phyloP scores from a whole-genome alignment of 2,329 filamentous ascomycete genomes.

The Verruconis gallopava region DNA sequence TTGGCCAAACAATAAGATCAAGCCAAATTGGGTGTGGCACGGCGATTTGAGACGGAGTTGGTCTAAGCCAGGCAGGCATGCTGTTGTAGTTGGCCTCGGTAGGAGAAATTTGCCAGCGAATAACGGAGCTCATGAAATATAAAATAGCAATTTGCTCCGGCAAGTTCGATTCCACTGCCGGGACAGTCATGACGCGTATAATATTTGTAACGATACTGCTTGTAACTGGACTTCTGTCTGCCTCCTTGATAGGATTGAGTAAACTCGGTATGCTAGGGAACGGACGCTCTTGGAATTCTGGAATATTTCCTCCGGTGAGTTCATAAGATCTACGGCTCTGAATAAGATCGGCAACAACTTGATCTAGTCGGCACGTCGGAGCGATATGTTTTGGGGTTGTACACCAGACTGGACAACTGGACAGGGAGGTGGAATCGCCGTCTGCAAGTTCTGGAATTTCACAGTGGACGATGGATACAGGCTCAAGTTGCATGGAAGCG shows the following conservation, averaged over 20 bases:
- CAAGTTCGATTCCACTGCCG: no score
- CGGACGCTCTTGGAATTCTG: background rate
- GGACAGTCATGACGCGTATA: slow-evolving; percentile 1
- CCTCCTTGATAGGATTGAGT: background rate
- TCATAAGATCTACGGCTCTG: background rate
- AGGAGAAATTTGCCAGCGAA: background rate
- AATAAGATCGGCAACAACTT: background rate
- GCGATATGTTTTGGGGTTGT: background rate
- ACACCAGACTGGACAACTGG: background rate
- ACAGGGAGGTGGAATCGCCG: background rate
- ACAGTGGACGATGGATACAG: background rate
- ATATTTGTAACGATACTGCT: background rate
- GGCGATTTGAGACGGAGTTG: background rate
- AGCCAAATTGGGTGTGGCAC: background rate
- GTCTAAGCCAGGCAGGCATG: slow-evolving; percentile 3
- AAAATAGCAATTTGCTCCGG: slow-evolving; percentile 1
- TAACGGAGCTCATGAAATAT: slow-evolving; percentile 2
- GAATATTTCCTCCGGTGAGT: background rate
- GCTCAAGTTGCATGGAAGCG: background rate
- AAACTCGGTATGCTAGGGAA: slow-evolving; percentile 1
- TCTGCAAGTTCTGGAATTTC: background rate
- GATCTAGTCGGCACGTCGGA: background rate
- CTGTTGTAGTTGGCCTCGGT: background rate
- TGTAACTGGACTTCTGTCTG: slow-evolving; percentile 1
- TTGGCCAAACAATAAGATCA: slow-evolving; percentile 3